Percentiles rank a stretch among this genome's conserved stretches.
Evolutionary conservation across 106 monocot genomes (phyloP).

Genomic region (Dioscorea dumetorum): DNA sequence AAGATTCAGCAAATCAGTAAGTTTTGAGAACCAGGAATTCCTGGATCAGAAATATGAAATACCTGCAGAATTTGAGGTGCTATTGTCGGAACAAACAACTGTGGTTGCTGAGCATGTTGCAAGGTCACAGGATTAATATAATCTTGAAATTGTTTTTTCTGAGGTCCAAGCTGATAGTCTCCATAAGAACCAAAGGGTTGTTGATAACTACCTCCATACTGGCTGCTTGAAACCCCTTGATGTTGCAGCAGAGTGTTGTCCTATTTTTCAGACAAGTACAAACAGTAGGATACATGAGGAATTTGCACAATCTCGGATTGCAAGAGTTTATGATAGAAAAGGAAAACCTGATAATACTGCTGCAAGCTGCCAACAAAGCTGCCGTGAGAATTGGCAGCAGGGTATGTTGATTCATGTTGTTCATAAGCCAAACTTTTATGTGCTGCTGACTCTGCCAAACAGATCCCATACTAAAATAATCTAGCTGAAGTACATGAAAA

Average conservation of each 20-base stretch:
- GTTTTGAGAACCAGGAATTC: too few relatives aligned
- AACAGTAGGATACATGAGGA: too few relatives aligned
- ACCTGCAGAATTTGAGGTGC: constrained; percentile 37
- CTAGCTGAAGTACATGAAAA: too few relatives aligned
- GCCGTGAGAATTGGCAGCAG: constrained; percentile 14
- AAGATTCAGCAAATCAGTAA: too few relatives aligned
- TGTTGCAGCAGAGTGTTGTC: constrained; percentile 20
- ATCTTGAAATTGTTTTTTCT: constrained; percentile 22
- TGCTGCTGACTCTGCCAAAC: constrained; percentile 29
- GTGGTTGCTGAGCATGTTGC: constrained; percentile 35
- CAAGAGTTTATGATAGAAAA: background rate
- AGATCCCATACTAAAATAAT: too few relatives aligned
- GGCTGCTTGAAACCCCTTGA: constrained; percentile 12
- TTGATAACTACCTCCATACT: constrained; percentile 43
- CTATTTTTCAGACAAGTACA: constrained; percentile 4
- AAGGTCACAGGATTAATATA: constrained; percentile 27
- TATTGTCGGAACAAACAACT: constrained; percentile 74
- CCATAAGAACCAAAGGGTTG: constrained; percentile 40
- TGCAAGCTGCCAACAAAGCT: constrained; percentile 20
- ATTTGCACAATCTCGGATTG: too few relatives aligned
- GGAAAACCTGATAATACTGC: constrained; percentile 40
- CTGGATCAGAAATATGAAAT: background rate
- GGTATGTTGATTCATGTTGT: constrained; percentile 18
- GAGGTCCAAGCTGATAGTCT: constrained; percentile 46
- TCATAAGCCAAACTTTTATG: constrained; percentile 17